These are phyloP conservation scores for Craterostigma plantagineum DNA, from an alignment of 257 asterid genomes.

Conservation along the genomic window DNA sequence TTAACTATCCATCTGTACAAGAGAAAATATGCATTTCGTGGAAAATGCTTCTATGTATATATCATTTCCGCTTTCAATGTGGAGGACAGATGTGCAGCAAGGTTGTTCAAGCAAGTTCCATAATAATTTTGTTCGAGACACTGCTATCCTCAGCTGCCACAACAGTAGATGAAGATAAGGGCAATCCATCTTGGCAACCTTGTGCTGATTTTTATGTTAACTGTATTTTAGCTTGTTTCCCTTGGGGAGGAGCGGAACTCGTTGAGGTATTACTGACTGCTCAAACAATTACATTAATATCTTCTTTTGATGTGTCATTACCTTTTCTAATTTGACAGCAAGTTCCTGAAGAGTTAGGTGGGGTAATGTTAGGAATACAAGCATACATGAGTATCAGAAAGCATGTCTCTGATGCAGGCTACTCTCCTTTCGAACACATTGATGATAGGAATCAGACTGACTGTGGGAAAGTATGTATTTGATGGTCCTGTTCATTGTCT, in stretches of 20 bases:
- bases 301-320: neutral
- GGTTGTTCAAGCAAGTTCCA: constrained; percentile 79
- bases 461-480: constrained; percentile 38
- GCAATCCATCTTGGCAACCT: constrained; percentile 97
- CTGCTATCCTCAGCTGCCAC: constrained; percentile 89
- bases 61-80: constrained; percentile 6
- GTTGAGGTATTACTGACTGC: constrained; percentile 45
- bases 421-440: constrained; percentile 44
- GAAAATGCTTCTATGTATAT: constrained; percentile 2
- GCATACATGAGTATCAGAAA: constrained; percentile 89
- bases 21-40: neutral
- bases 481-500: too few relatives aligned
- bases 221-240: constrained; percentile 80
- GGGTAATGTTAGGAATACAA: constrained; percentile 87
- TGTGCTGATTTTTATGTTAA: constrained; percentile 87
- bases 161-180: constrained; percentile 92
- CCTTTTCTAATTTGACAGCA: constrained; percentile 42
- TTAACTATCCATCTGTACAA: neutral
- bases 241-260: constrained; percentile 99
- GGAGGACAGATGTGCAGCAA: constrained; percentile 90
- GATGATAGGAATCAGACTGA: constrained; percentile 34
- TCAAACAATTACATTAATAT: neutral
- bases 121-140: constrained; percentile 68
- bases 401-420: constrained; percentile 64
- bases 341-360: constrained; percentile 96